A percentile compares a stretch with the other conserved stretches of the same genome.
Conservation (phyloP, 768 basidiomycete species). For the Tremella fuciformis region DNA sequence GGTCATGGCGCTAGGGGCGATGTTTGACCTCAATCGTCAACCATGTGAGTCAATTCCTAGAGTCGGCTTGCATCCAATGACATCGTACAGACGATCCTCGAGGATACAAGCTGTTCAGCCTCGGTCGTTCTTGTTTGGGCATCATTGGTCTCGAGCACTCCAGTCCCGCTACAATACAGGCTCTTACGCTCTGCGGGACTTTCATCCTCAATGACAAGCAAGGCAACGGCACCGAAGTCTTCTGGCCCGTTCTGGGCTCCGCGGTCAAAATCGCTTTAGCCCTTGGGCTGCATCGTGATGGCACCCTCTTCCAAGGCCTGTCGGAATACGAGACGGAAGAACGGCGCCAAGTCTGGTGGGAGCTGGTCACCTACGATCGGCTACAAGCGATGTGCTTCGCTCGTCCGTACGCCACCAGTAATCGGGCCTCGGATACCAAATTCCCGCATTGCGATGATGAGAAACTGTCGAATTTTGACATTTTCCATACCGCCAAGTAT, state of each 20-base stretch:
- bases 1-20: constrained; percentile 47
- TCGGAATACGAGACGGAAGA: constrained; percentile 45
- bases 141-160: constrained; percentile 37
- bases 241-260: constrained; percentile 50
- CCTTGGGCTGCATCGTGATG: constrained; percentile 51
- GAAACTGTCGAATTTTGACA: constrained; percentile 30
- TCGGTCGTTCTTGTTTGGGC: constrained; percentile 46
- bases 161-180: constrained; percentile 48
- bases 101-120: constrained; percentile 40
- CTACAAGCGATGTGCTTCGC: constrained; percentile 50
- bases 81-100: constrained; percentile 33
- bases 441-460: constrained; percentile 32
- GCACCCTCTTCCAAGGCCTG: constrained; percentile 37
- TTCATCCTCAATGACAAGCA: constrained; percentile 47
- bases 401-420: constrained; percentile 40
- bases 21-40: constrained; percentile 46
- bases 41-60: constrained; percentile 34
- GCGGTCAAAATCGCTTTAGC: constrained; percentile 43
- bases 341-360: constrained; percentile 49
- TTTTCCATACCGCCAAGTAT: constrained; percentile 19
- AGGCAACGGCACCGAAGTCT: constrained; percentile 43
- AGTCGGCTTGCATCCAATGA: background rate
- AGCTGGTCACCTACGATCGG: constrained; percentile 45
- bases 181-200: constrained; percentile 43
- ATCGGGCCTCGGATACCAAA: constrained; percentile 42